Conservation (phyloP, 1,139 yeast genomes). For the Saccharomyces hybrid region DNA sequence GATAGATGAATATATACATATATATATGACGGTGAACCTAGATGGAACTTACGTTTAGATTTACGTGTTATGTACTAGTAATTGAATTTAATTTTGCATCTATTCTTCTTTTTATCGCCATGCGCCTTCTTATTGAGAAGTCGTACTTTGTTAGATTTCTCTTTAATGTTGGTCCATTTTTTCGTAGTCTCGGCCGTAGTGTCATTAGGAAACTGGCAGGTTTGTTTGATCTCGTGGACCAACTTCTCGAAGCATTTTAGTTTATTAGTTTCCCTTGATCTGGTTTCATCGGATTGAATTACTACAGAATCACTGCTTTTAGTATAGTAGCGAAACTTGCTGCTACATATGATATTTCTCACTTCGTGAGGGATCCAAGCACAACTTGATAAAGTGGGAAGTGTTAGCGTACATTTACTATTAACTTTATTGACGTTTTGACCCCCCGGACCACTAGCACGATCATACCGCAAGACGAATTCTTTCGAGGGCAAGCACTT, state of each 20-base stretch:
- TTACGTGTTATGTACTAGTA: not conserved
- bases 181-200: constrained; percentile 41
- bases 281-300: constrained; percentile 52
- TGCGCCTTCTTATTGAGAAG: constrained; percentile 45
- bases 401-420: constrained; percentile 65
- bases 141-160: constrained; percentile 43
- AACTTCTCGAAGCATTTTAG: constrained; percentile 56
- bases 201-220: constrained; percentile 46
- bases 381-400: constrained; percentile 46
- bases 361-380: constrained; percentile 59
- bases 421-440: constrained; percentile 86
- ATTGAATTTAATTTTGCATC: constrained; percentile 26
- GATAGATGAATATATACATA: no score
- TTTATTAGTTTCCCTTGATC: constrained; percentile 55
- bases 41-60: not conserved
- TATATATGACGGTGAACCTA: not conserved
- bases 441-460: constrained; percentile 93
- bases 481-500: constrained; percentile 41
- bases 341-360: constrained; percentile 17
- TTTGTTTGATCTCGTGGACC: constrained; percentile 43
- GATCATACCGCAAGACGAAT: constrained; percentile 51
- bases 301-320: constrained; percentile 48
- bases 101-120: constrained; percentile 48
- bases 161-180: constrained; percentile 50
- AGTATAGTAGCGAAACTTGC: constrained; percentile 47